These are phyloP conservation scores for Pythium phragmiticola DNA, from an alignment of 352 stramenopile species.

Conservation along the genomic window DNA sequence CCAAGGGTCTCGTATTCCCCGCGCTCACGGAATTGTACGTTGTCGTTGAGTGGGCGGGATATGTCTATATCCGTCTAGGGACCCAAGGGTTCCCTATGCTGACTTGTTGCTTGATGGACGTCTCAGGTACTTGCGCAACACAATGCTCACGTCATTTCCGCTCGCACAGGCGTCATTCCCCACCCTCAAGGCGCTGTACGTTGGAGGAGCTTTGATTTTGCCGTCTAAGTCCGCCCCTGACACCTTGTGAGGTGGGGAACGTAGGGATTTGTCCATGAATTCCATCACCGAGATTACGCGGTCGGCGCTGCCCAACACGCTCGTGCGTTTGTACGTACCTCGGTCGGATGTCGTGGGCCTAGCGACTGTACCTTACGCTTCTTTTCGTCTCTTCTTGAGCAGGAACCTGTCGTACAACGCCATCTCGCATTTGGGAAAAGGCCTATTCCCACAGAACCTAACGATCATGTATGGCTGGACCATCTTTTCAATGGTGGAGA, in stretches of 20 bases:
- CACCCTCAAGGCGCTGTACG: conserved; percentile 1
- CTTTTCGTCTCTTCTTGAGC: not conserved
- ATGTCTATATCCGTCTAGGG: not conserved
- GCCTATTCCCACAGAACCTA: not conserved
- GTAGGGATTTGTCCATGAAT: conserved; percentile 18
- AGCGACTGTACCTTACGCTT: not conserved
- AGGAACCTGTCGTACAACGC: conserved; percentile 11
- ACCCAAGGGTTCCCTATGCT: not conserved
- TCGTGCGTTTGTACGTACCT: conserved; percentile 6
- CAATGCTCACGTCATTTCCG: conserved; percentile 19
- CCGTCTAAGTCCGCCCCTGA: not conserved
- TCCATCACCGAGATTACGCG: not conserved
- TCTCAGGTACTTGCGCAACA: conserved; percentile 19
- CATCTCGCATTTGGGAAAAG: not conserved
- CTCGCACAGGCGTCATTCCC: conserved; percentile 9
- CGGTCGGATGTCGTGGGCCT: not conserved
- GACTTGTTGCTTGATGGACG: not conserved
- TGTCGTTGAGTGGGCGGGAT: too few relatives aligned
- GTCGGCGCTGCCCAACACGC: not conserved
- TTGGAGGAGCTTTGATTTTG: not conserved
- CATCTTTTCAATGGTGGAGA: not conserved
- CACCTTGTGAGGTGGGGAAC: not conserved
- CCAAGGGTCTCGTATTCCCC: not conserved
- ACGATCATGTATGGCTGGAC: not conserved
- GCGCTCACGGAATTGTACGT: conserved; percentile 4